These are phyloP conservation scores for Globisporangium recalcitrans DNA, from an alignment of 352 stramenopile species.

Conservation along the genomic window DNA sequence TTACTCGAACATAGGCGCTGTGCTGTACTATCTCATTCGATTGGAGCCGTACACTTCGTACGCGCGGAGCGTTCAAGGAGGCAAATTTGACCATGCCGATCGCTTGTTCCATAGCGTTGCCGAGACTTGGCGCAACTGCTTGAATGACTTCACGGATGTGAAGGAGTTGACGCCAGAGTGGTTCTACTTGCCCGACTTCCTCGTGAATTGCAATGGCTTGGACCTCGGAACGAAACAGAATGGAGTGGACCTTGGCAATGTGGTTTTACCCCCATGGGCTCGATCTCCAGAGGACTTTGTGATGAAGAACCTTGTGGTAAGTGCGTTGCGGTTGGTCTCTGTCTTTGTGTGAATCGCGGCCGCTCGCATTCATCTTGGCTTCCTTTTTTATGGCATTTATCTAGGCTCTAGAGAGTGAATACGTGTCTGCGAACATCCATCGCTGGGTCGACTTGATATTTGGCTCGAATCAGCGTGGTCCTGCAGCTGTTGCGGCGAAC, in stretches of 20 bases:
- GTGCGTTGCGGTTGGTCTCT: slow-evolving; percentile 9
- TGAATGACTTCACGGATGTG: slow-evolving; percentile 88
- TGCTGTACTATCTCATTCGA: slow-evolving; percentile 98
- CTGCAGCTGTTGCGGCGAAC: slow-evolving; percentile 87
- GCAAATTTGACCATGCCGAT: slow-evolving; percentile 92
- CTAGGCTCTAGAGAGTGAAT: slow-evolving; percentile 82
- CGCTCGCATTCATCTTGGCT: not conserved
- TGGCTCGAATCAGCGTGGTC: slow-evolving; percentile 63
- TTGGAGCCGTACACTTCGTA: slow-evolving; percentile 98
- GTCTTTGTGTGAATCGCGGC: not conserved
- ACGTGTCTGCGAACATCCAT: slow-evolving; percentile 77
- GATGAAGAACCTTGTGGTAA: slow-evolving; percentile 77
- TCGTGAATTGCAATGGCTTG: slow-evolving; percentile 85
- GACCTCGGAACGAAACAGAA: slow-evolving; percentile 82
- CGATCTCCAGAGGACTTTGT: slow-evolving; percentile 78
- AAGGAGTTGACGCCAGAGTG: slow-evolving; percentile 94
- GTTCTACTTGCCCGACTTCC: slow-evolving; percentile 90
- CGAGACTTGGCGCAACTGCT: slow-evolving; percentile 87
- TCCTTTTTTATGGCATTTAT: not conserved
- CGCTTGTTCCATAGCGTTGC: slow-evolving; percentile 90
- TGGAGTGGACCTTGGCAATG: slow-evolving; percentile 85
- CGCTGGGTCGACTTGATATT: slow-evolving; percentile 89
- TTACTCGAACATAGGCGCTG: slow-evolving; percentile 92
- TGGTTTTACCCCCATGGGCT: slow-evolving; percentile 92
- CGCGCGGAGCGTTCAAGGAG: slow-evolving; percentile 92